Percentiles rank a stretch among this genome's conserved stretches.
Conservation (phyloP, 2,329 filamentous ascomycete species). For the Hypoxylon sp. region DNA sequence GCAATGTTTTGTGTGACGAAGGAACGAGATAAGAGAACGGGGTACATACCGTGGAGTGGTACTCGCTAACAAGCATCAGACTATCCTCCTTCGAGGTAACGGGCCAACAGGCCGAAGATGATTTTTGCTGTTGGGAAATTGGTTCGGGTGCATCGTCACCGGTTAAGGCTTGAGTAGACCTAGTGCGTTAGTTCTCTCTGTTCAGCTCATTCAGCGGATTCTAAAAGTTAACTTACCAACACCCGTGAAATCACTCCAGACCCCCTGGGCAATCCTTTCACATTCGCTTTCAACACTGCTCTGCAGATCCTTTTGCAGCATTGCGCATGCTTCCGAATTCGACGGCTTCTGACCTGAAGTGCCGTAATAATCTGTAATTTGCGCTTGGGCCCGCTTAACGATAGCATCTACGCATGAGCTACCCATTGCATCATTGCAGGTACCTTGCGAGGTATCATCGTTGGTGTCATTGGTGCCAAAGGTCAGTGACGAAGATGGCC, state of each 20-base stretch:
- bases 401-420: conserved; percentile 33
- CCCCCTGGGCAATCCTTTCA: conserved; percentile 4
- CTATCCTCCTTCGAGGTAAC: conserved; percentile 36
- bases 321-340: conserved; percentile 17
- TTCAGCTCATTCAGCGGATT: too few relatives aligned
- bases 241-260: conserved; percentile 29
- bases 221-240: conserved; percentile 28
- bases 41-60: conserved; percentile 12
- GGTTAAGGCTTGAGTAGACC: conserved; percentile 13
- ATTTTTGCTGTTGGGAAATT: conserved; percentile 30
- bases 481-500: conserved; percentile 8
- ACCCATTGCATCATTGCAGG: conserved; percentile 38
- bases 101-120: conserved; percentile 38
- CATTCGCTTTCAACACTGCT: conserved; percentile 30
- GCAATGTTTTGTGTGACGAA: not conserved
- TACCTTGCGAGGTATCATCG: conserved; percentile 30
- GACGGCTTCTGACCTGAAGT: not conserved
- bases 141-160: conserved; percentile 24
- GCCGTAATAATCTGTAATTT: conserved; percentile 9
- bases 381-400: conserved; percentile 20
- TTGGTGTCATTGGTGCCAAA: conserved; percentile 16
- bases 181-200: too few relatives aligned
- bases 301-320: conserved; percentile 28
- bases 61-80: conserved; percentile 33
- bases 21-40: not conserved